Evolutionary conservation across 371 early-diverging fungal genomes (phyloP).

Genomic region (Saksenaea vasiformis): DNA sequence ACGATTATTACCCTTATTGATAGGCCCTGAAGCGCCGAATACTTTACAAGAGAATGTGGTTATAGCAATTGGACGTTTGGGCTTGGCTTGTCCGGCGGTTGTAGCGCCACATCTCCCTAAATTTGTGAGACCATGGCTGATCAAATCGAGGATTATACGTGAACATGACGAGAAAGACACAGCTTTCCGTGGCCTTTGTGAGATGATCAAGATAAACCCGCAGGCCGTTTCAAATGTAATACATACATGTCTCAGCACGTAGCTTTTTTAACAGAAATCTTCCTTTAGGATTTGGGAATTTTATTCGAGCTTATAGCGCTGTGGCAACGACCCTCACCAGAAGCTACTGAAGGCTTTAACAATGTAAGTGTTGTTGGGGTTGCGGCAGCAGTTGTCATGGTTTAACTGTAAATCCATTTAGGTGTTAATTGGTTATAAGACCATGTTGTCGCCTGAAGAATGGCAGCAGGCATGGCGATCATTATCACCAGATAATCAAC

Average conservation of each 20-base stretch:
- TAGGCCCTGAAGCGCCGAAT: slow-evolving; percentile 49
- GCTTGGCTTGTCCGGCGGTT: slow-evolving; percentile 69
- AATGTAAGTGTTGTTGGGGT: slow-evolving; percentile 38
- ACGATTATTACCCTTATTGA: slow-evolving; percentile 73
- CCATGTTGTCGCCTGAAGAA: slow-evolving; percentile 57
- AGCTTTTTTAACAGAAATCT: not conserved
- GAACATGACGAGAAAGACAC: slow-evolving; percentile 93
- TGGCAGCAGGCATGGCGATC: slow-evolving; percentile 60
- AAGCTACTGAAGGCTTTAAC: slow-evolving; percentile 61
- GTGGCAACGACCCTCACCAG: slow-evolving; percentile 67
- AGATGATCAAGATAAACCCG: slow-evolving; percentile 79
- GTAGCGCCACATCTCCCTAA: slow-evolving; percentile 70
- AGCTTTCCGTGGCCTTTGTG: slow-evolving; percentile 89
- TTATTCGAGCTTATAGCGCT: slow-evolving; percentile 71
- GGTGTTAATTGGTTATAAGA: slow-evolving; percentile 69
- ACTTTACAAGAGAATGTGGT: slow-evolving; percentile 87
- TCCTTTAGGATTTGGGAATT: slow-evolving; percentile 55
- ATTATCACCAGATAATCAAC: slow-evolving; percentile 10
- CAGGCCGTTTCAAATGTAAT: slow-evolving; percentile 63
- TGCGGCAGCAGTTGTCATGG: not conserved
- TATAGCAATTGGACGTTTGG: slow-evolving; percentile 90
- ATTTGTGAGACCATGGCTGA: slow-evolving; percentile 75
- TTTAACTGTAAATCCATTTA: slow-evolving; percentile 1
- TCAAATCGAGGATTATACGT: slow-evolving; percentile 59
- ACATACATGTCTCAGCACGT: not conserved